These are phyloP conservation scores for Metarhizium anisopliae DNA, from an alignment of 2,329 filamentous ascomycete genomes.

Conservation along the genomic window DNA sequence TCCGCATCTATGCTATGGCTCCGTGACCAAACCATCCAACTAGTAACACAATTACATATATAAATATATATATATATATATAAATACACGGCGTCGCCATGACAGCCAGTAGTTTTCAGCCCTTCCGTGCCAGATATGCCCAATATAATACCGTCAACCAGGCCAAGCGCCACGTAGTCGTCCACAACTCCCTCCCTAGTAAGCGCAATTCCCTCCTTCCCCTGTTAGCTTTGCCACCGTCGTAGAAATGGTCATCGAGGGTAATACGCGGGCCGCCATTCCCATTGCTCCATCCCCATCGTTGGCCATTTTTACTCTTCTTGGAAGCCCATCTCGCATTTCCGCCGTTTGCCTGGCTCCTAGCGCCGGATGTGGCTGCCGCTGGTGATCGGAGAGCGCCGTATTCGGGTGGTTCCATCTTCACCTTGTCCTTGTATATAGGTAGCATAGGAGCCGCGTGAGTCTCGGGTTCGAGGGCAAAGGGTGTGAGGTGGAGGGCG, in stretches of 20 bases:
- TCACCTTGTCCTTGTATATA: constrained; percentile 45
- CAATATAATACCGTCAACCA: constrained; percentile 58
- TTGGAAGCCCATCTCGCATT: constrained; percentile 15
- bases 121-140: constrained; percentile 55
- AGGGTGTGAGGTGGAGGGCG: constrained; percentile 41
- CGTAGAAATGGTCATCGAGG: constrained; percentile 34
- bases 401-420: constrained; percentile 34
- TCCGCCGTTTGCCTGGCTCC: constrained; percentile 14
- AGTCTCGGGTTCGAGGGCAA: constrained; percentile 38
- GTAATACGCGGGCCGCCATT: constrained; percentile 42
- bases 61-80: neutral
- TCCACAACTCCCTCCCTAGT: constrained; percentile 51
- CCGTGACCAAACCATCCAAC: neutral
- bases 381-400: neutral
- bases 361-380: constrained; percentile 9
- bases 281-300: constrained; percentile 35
- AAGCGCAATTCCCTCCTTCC: constrained; percentile 29
- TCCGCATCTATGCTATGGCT: neutral
- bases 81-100: neutral
- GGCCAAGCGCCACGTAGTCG: constrained; percentile 51
- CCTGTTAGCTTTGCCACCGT: constrained; percentile 25
- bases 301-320: constrained; percentile 16
- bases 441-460: constrained; percentile 23
- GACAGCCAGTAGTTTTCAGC: constrained; percentile 26
- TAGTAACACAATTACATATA: neutral